Percentiles rank a stretch among this genome's conserved stretches.
phyloP scores from a whole-genome alignment of 169 alveolate genomes.

The Perkinsus marinus region DNA sequence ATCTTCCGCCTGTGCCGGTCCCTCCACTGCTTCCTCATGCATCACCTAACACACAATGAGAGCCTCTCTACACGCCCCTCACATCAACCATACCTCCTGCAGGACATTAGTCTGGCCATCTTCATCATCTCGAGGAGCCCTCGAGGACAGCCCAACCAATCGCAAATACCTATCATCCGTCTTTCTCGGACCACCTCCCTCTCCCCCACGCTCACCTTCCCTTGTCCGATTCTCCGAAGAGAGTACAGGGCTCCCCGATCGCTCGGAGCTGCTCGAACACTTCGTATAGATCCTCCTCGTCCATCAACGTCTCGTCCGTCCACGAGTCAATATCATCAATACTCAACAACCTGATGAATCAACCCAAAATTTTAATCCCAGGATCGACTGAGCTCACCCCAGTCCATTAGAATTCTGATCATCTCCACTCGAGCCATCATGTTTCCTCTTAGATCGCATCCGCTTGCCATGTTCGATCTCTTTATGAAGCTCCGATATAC shows the following conservation, averaged over 20 bases:
- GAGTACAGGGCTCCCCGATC: constrained; percentile 41
- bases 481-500: background rate
- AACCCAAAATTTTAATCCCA: background rate
- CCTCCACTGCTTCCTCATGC: background rate
- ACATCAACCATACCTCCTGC: background rate
- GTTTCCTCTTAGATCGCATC: background rate
- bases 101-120: background rate
- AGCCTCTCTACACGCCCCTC: background rate
- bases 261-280: constrained; percentile 24
- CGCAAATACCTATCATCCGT: background rate
- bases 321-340: background rate
- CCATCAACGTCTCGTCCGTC: background rate
- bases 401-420: background rate
- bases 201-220: constrained; percentile 34
- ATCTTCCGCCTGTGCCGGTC: background rate
- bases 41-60: background rate
- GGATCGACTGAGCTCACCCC: background rate
- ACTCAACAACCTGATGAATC: background rate
- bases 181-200: constrained; percentile 16
- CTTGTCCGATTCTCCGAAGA: constrained; percentile 49
- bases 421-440: background rate
- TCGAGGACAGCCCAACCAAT: background rate
- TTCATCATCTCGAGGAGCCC: background rate
- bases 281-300: background rate
- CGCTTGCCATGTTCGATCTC: background rate